These are phyloP conservation scores for Rhizodiscina lignyota DNA, from an alignment of 495 filamentous ascomycete genomes.

Conservation along the genomic window DNA sequence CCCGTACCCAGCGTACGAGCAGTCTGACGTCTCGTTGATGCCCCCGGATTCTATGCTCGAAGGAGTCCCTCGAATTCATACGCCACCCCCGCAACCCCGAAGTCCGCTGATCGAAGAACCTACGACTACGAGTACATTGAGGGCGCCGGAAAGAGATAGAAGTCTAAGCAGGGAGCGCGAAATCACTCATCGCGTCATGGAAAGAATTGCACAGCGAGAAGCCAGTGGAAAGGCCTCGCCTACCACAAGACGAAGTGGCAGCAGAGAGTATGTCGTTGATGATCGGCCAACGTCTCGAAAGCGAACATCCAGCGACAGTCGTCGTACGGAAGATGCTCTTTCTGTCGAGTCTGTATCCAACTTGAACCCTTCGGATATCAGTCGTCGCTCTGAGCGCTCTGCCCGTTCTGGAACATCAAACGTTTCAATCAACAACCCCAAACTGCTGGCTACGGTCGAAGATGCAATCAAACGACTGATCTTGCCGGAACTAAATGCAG, in stretches of 20 bases:
- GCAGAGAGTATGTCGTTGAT: constrained; percentile 46
- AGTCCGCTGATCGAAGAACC: constrained; percentile 12
- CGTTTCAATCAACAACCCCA: constrained; percentile 93
- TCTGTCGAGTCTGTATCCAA: constrained; percentile 35
- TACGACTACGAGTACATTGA: constrained; percentile 34
- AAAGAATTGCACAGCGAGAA: constrained; percentile 40
- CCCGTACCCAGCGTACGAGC: constrained; percentile 17
- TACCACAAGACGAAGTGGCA: constrained; percentile 35
- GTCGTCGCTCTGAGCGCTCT: constrained; percentile 57
- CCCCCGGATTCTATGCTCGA: constrained; percentile 84
- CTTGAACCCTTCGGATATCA: constrained; percentile 53
- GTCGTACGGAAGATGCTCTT: constrained; percentile 30
- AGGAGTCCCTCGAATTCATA: constrained; percentile 20
- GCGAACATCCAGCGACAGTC: constrained; percentile 28
- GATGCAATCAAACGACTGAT: constrained; percentile 89
- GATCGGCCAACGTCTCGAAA: constrained; percentile 33
- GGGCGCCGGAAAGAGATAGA: constrained; percentile 48
- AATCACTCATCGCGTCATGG: constrained; percentile 53
- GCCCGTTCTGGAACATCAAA: constrained; percentile 59
- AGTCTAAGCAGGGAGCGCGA: constrained; percentile 59
- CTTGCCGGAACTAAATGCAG: constrained; percentile 73
- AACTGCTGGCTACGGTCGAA: constrained; percentile 86
- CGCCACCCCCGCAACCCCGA: constrained; percentile 37
- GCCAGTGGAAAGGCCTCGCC: constrained; percentile 23
- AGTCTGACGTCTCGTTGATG: constrained; percentile 79